Percentiles rank a stretch among this genome's conserved stretches.
These are phyloP conservation scores for Rubia peregrina DNA, from an alignment of 305 asterid species.

Conservation along the genomic window DNA sequence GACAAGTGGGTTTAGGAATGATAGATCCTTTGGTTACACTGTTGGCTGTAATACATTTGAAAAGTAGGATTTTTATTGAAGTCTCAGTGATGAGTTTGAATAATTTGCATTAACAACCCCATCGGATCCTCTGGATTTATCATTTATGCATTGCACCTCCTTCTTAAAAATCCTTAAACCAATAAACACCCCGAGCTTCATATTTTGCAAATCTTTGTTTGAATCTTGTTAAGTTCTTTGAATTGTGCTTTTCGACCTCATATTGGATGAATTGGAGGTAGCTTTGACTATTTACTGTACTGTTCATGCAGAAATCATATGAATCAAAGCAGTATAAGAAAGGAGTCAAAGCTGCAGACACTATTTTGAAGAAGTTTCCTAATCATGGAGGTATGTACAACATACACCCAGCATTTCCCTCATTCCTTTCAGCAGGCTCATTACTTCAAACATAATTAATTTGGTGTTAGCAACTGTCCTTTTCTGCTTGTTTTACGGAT, in stretches of 20 bases:
- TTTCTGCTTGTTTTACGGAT: background rate
- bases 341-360: slow-evolving; percentile 97
- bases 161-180: background rate
- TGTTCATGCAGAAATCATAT: slow-evolving; percentile 70
- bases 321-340: slow-evolving; percentile 97
- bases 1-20: background rate
- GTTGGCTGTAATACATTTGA: background rate
- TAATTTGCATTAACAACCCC: background rate
- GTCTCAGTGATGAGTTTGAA: background rate
- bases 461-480: background rate
- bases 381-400: slow-evolving; percentile 84
- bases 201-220: slow-evolving; percentile 1
- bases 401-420: slow-evolving; percentile 22
- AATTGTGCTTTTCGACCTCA: background rate
- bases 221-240: background rate
- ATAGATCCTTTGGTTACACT: background rate
- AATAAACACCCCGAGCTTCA: background rate
- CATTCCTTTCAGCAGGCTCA: slow-evolving; percentile 11
- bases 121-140: background rate
- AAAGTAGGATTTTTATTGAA: background rate
- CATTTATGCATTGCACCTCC: background rate
- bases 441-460: background rate
- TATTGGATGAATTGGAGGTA: background rate
- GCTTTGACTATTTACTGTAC: slow-evolving; percentile 1
- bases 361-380: slow-evolving; percentile 93